These are phyloP conservation scores for Dothistroma pini DNA, from an alignment of 2,329 filamentous ascomycete genomes.

Conservation along the genomic window DNA sequence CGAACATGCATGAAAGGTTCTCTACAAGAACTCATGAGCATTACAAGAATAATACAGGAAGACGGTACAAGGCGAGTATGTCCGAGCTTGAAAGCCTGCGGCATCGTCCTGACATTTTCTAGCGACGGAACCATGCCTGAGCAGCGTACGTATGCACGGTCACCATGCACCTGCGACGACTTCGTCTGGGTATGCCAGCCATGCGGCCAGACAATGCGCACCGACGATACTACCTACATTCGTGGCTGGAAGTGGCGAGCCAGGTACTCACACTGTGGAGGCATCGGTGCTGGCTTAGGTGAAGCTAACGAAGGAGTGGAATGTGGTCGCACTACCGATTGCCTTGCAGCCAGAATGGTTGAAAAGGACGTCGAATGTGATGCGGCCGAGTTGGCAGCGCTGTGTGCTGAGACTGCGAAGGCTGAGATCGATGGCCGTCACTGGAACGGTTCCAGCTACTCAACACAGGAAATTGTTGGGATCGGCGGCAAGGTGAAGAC, in stretches of 20 bases:
- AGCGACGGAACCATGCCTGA: constrained; percentile 6
- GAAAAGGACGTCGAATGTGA: constrained; percentile 85
- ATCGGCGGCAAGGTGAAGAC: constrained; percentile 85
- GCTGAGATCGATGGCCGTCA: constrained; percentile 27
- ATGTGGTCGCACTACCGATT: constrained; percentile 74
- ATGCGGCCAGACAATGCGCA: constrained; percentile 69
- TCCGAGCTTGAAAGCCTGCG: background rate
- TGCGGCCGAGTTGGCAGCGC: constrained; percentile 65
- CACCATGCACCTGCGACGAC: constrained; percentile 54
- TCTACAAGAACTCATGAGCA: constrained; percentile 45
- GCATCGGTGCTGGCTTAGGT: constrained; percentile 80
- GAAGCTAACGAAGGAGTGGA: constrained; percentile 85
- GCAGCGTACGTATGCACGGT: constrained; percentile 45
- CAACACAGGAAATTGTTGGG: constrained; percentile 83
- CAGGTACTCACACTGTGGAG: constrained; percentile 74
- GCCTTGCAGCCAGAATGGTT: constrained; percentile 70
- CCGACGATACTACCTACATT: constrained; percentile 56
- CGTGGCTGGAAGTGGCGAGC: constrained; percentile 86
- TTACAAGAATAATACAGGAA: constrained; percentile 30
- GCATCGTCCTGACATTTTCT: constrained; percentile 6
- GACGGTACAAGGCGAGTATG: constrained; percentile 17
- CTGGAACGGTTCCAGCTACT: constrained; percentile 67
- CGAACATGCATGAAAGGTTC: constrained; percentile 69
- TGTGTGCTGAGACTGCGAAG: constrained; percentile 34
- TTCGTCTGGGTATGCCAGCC: constrained; percentile 81